A percentile compares a stretch with the other conserved stretches of the same genome.
phyloP scores from a whole-genome alignment of 192 early-diverging fungal species.

The Jimgerdemannia lactiflua region DNA sequence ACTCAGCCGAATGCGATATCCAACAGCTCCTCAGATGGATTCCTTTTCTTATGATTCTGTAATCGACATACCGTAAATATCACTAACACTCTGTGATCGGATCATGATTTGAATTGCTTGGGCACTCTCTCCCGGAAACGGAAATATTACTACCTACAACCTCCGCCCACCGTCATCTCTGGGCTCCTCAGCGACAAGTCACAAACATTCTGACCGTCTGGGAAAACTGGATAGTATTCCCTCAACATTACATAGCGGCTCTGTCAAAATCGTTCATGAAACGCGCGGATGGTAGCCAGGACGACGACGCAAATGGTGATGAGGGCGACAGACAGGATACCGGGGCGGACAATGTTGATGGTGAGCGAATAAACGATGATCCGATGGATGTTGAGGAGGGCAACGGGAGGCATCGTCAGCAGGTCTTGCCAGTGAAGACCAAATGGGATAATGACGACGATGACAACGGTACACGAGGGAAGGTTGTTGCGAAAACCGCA shows the following conservation, averaged over 20 bases:
- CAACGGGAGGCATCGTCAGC: neutral
- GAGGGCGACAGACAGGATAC: constrained; percentile 14
- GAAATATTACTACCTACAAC: constrained; percentile 1
- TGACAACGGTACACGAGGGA: too few species aligned
- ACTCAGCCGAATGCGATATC: too few species aligned
- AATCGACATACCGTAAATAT: neutral
- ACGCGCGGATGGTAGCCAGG: neutral
- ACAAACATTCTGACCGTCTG: constrained; percentile 69
- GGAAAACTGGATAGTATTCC: constrained; percentile 92
- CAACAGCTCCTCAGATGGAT: too few species aligned
- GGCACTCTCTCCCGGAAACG: too few species aligned
- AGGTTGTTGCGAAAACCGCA: too few species aligned
- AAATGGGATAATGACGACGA: too few species aligned
- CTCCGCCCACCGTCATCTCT: neutral
- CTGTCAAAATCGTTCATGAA: constrained; percentile 51
- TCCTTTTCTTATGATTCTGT: too few species aligned
- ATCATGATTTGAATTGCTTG: too few species aligned
- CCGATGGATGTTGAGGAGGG: constrained; percentile 43
- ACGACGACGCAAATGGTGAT: constrained; percentile 13
- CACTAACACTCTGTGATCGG: neutral
- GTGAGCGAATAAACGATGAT: constrained; percentile 36
- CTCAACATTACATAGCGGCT: constrained; percentile 58
- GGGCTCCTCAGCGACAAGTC: constrained; percentile 47
- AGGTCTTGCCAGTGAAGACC: too few species aligned
- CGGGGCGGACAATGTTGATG: constrained; percentile 41